Evolutionary conservation across 1,284 basidiomycete species (phyloP).

Genomic region (Cutaneotrichosporon cutaneum): DNA sequence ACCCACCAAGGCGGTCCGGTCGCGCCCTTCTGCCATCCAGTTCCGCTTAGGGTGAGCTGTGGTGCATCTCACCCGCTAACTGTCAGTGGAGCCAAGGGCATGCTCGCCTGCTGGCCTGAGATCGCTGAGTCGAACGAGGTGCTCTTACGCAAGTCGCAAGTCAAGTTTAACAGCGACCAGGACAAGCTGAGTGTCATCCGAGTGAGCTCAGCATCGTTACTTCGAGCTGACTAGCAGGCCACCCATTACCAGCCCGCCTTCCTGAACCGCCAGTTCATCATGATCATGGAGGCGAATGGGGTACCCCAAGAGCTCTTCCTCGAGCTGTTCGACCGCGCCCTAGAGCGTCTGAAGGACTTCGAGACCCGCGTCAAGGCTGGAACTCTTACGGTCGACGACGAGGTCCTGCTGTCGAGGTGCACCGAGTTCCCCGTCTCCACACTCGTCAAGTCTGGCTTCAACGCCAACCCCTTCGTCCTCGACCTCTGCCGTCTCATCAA

Average conservation of each 20-base stretch:
- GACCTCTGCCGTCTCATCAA: constrained; percentile 48
- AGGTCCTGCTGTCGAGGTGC: constrained; percentile 26
- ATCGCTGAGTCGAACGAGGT: constrained; percentile 36
- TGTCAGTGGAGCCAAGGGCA: constrained; percentile 52
- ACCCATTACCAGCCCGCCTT: constrained; percentile 50
- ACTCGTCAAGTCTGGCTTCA: constrained; percentile 44
- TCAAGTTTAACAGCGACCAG: constrained; percentile 47
- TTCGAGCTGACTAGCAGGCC: constrained; percentile 30
- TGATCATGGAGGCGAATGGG: constrained; percentile 49
- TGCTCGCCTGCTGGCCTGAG: constrained; percentile 46
- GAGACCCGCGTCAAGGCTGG: constrained; percentile 28
- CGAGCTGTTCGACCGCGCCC: constrained; percentile 40
- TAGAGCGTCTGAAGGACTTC: constrained; percentile 39
- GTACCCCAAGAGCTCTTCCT: constrained; percentile 42
- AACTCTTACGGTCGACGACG: constrained; percentile 30
- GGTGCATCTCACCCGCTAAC: constrained; percentile 11
- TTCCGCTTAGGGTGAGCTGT: constrained; percentile 46
- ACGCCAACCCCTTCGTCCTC: constrained; percentile 43
- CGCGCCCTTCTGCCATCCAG: constrained; percentile 48
- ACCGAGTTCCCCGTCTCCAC: constrained; percentile 46
- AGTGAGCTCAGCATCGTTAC: constrained; percentile 23
- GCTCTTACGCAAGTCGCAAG: constrained; percentile 41
- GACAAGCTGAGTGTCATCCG: constrained; percentile 46
- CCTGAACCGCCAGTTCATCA: constrained; percentile 53
- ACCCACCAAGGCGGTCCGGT: constrained; percentile 30